These are phyloP conservation scores for Fragilariopsis cylindrus DNA, from an alignment of 108 stramenopile species.

Conservation along the genomic window DNA sequence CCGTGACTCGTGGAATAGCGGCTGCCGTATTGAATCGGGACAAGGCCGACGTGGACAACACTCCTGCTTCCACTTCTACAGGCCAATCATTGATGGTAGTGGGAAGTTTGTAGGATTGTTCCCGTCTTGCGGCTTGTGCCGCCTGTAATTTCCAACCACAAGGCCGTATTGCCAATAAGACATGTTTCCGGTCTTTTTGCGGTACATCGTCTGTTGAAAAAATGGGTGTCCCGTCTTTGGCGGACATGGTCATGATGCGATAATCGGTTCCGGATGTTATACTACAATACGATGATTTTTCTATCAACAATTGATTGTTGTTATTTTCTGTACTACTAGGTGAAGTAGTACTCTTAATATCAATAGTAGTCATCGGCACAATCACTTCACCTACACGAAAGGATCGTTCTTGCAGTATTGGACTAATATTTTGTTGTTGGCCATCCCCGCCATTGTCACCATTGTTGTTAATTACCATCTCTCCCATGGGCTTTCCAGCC, in stretches of 20 bases:
- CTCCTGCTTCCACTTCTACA: constrained; percentile 42
- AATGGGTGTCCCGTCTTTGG: constrained; percentile 37
- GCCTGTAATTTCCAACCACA: constrained; percentile 57
- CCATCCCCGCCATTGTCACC: no score
- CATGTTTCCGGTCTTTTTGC: constrained; percentile 27
- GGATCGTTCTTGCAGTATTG: constrained; percentile 16
- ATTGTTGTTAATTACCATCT: no score
- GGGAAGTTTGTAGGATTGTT: not conserved
- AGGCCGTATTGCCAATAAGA: constrained; percentile 45
- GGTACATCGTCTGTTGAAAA: constrained; percentile 41
- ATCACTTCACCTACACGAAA: constrained; percentile 61
- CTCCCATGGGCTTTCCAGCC: no score
- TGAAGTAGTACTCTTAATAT: not conserved
- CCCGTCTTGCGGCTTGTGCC: constrained; percentile 13
- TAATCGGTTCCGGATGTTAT: constrained; percentile 52
- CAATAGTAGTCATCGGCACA: constrained; percentile 30
- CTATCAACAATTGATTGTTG: not conserved
- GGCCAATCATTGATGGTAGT: constrained; percentile 38
- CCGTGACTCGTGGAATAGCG: constrained; percentile 38
- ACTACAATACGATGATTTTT: constrained; percentile 30
- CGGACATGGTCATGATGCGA: constrained; percentile 52
- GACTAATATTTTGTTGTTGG: not conserved
- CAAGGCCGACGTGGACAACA: constrained; percentile 26
- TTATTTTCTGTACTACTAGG: constrained; percentile 14
- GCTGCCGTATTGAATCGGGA: constrained; percentile 47